Evolutionary conservation across 1,139 yeast species (phyloP), one percentile per base, ranked within the genome.

Genomic region (Nakaseomyces nivariensis): DNA sequence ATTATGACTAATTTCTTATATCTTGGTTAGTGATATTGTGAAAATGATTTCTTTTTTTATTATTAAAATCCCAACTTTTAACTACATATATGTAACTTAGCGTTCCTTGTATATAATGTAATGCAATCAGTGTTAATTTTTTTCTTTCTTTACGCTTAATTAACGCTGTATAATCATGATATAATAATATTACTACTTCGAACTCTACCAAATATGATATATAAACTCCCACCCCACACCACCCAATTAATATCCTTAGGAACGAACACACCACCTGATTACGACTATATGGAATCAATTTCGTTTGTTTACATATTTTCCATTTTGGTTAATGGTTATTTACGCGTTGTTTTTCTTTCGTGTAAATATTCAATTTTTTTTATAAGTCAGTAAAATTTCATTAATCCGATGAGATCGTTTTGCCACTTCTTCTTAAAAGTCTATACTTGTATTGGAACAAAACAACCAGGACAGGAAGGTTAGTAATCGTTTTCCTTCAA

Each of bases 81-180:
- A 33, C n/a, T 7, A 36, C 25, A 36, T 8, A 36, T 17, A 36
- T 17, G 10, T 36, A 36, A 36, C 38, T 36, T 17, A 36, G 38
- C 38, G 38, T 36, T 36, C 38, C 38, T 36, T 36, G 38, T 36
- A 36, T 36, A 36, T 36, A 33, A 36, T 36, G 38, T 36, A 36
- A 36, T 36, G 38, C 38, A 36, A 36, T 36, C 38, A 36, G 6
- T 29, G 31, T 33, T 33, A 33, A 33, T 33, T 33, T 33, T 33
- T 36, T 36, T 36, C 13, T 6, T 17, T 9, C 31, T 29, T 29
- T 9, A 6, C 31, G 9, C 3, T 9, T 29, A 1, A 7, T 9
- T 29, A 9, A 29, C 31, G 31, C 9, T 29, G 31, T 29, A 6
- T 29, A 9, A 29, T 29, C 6, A 29, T 7, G 6, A 29, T 29